Conservation (phyloP, 805 yeast species). For the Candida xiaguanensis region DNA sequence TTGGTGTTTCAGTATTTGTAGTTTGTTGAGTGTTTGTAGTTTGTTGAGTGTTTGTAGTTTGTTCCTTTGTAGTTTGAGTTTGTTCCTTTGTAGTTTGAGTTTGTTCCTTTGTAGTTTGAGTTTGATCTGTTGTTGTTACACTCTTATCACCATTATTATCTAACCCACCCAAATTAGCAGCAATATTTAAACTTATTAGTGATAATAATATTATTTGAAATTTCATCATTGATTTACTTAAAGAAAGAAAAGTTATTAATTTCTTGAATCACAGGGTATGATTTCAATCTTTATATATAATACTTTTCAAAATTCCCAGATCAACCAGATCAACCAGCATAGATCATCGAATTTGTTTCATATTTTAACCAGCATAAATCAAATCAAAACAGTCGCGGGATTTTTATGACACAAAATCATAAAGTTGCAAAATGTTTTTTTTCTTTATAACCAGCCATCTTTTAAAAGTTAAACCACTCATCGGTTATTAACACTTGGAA, state of each 20-base stretch:
- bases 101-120: constrained; percentile 7
- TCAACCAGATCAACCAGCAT: constrained; percentile 3
- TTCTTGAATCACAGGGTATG: too few species aligned
- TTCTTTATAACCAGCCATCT: constrained; percentile 23
- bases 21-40: not conserved
- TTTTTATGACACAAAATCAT: too few species aligned
- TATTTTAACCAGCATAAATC: constrained; percentile 5
- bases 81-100: constrained; percentile 1
- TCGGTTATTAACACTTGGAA: too few species aligned
- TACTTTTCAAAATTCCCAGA: not conserved
- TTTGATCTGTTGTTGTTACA: constrained; percentile 6
- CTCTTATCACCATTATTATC: constrained; percentile 8
- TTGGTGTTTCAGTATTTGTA: not conserved
- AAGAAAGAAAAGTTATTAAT: too few species aligned
- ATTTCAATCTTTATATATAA: constrained; percentile 1
- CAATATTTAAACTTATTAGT: not conserved
- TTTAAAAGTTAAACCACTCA: too few species aligned
- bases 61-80: not conserved
- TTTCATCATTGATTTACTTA: constrained; percentile 4
- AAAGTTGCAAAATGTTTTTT: constrained; percentile 20
- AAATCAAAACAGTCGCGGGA: too few species aligned
- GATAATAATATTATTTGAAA: constrained; percentile 5
- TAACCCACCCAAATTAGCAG: constrained; percentile 13
- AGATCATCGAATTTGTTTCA: not conserved
- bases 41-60: not conserved